Conservation (phyloP, 345 rosid species). For the Iberis pinnata region DNA sequence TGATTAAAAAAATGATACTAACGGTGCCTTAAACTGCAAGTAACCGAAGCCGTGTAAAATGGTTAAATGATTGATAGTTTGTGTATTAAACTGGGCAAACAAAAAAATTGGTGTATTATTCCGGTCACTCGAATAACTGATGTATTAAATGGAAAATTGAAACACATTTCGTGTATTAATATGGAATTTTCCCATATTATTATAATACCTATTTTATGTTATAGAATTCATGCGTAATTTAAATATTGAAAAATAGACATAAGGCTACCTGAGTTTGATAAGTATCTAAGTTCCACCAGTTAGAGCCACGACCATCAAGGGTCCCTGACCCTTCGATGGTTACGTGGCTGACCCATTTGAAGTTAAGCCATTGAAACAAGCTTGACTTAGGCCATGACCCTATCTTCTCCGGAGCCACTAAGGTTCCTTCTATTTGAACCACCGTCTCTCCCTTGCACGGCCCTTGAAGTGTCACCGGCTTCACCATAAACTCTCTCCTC, state of each 20-base stretch:
- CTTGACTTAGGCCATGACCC: conserved; percentile 65
- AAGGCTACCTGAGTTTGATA: conserved; percentile 38
- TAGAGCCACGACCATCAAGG: conserved; percentile 69
- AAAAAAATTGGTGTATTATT: too few relatives aligned
- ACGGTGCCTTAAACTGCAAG: too few relatives aligned
- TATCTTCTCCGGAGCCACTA: conserved; percentile 55
- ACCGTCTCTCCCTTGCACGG: conserved; percentile 26
- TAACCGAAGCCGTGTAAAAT: too few relatives aligned
- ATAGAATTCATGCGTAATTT: too few relatives aligned
- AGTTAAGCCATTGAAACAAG: conserved; percentile 75
- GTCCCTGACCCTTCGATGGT: conserved; percentile 69
- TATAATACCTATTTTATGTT: too few relatives aligned
- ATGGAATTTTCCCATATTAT: too few relatives aligned
- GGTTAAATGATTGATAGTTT: too few relatives aligned
- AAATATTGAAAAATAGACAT: neutral
- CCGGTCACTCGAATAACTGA: too few relatives aligned
- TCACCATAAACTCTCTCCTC: conserved; percentile 26
- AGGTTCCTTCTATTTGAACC: conserved; percentile 64
- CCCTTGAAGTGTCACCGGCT: conserved; percentile 28
- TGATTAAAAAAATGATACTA: too few relatives aligned
- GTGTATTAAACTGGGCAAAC: too few relatives aligned
- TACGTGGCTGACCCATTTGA: conserved; percentile 68
- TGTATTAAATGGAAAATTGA: too few relatives aligned
- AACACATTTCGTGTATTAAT: too few relatives aligned
- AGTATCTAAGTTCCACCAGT: conserved; percentile 58